These are phyloP conservation scores for Nitzschia sp. DNA, from an alignment of 108 stramenopile species.

Conservation along the genomic window DNA sequence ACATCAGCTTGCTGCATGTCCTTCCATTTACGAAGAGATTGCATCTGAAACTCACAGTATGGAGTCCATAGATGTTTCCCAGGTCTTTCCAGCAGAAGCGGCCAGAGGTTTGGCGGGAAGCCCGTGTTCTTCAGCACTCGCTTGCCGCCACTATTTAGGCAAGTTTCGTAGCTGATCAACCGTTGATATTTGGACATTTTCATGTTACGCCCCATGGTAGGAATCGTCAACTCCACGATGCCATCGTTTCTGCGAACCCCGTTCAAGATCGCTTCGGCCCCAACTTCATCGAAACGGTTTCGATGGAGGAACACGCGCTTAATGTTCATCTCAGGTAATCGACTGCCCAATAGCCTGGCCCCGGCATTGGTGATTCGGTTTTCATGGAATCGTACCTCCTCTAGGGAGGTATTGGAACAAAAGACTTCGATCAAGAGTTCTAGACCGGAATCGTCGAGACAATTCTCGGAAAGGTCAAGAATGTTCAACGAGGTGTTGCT, in stretches of 20 bases:
- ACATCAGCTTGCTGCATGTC: slow-evolving; percentile 13
- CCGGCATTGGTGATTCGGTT: slow-evolving; percentile 10
- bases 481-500: slow-evolving; percentile 1
- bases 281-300: slow-evolving; percentile 8
- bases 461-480: slow-evolving; percentile 7
- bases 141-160: slow-evolving; percentile 12
- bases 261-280: neutral
- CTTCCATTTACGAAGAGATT: neutral
- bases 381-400: slow-evolving; percentile 16
- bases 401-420: neutral
- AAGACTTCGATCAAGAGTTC: neutral
- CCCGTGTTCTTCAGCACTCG: neutral
- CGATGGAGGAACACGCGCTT: slow-evolving; percentile 18
- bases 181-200: slow-evolving; percentile 11
- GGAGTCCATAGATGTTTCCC: slow-evolving; percentile 9
- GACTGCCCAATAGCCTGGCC: neutral
- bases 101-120: slow-evolving; percentile 11
- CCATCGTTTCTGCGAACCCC: neutral
- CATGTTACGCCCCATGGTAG: neutral
- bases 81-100: slow-evolving; percentile 3
- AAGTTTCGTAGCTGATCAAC: slow-evolving; percentile 17
- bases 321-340: slow-evolving; percentile 4
- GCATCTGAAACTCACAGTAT: slow-evolving; percentile 15
- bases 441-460: neutral
- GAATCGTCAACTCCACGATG: slow-evolving; percentile 7